Evolutionary conservation across 2,329 filamentous ascomycete genomes (phyloP), one percentile per base, ranked within the genome.

Genomic region (Talaromyces marneffei): DNA sequence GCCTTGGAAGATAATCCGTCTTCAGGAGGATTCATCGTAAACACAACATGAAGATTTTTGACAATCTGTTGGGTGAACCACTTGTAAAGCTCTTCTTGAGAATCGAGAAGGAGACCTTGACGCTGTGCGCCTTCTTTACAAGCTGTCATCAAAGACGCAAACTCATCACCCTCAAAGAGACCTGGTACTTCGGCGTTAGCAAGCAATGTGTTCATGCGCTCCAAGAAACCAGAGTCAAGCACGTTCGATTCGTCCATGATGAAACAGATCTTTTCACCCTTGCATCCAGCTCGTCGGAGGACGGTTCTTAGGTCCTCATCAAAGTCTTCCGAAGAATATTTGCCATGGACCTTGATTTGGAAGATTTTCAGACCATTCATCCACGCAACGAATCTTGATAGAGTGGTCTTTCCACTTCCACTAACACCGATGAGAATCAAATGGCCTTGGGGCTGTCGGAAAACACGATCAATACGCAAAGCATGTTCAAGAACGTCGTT

Each of bases 191-290:
- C 95, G n/a, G 95, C 94, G 73, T 99, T 99, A 69, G 94, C 95
- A 64, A 99, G 87, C 56, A 99, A 79, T 0, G 94, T 99, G 74
- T 99, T 99, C 94, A 99, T 99, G 69, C 95, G 88, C 76, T 99
- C 94, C 60, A 99, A 78, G 86, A 99, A 99, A 59, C 94, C 94
- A 46, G 94, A 99, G 75, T 99, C 94, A 29, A 99, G 84, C 37
- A 99, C 94, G 70, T 99, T 99, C 9, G 93, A 89, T 79, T 99
- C 94, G 73, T 99, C 94, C 92, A 99, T 97, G 80, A 99, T 97
- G 81, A 99, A 99, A 79, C 95, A 99, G 54, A 99, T 96, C 82
- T 97, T 97, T 75, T 99, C 94, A 37, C 94, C 94, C 80, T 97
- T 97, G 80, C 93, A 97, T 65, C 94, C 94, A 68, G 91, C 95